Evolutionary conservation across 1,139 yeast species (phyloP).

Genomic region (Taphrina confusa): DNA sequence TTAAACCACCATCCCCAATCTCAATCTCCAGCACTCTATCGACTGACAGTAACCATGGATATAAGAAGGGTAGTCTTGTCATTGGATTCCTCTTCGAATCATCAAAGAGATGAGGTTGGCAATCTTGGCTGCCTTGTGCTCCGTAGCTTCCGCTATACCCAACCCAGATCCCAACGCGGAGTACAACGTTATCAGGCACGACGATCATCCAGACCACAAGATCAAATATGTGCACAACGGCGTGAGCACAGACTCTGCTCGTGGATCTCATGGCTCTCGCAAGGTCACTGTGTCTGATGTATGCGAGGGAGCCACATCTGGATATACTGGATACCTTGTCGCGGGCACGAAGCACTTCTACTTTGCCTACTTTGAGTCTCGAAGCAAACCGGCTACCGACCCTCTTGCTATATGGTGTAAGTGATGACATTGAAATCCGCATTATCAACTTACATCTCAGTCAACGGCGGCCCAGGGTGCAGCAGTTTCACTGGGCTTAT

Average conservation of each 20-base stretch:
- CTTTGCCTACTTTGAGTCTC: slow-evolving; percentile 84
- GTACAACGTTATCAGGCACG: neutral
- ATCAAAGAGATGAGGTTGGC: too few species aligned
- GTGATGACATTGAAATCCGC: slow-evolving; percentile 56
- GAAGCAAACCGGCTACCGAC: slow-evolving; percentile 82
- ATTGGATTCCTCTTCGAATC: too few species aligned
- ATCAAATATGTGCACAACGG: neutral
- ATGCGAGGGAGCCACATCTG: slow-evolving; percentile 18
- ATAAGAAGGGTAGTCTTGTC: too few species aligned
- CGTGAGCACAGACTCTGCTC: neutral
- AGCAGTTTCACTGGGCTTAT: slow-evolving; percentile 96
- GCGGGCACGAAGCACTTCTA: slow-evolving; percentile 81
- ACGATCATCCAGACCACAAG: slow-evolving; percentile 8
- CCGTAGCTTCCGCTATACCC: too few species aligned
- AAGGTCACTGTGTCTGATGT: neutral
- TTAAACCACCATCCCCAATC: too few species aligned
- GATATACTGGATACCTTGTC: slow-evolving; percentile 76
- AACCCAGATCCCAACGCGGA: neutral
- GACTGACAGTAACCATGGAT: too few species aligned
- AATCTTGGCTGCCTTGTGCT: too few species aligned
- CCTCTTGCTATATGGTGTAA: slow-evolving; percentile 75
- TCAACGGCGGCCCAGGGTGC: slow-evolving; percentile 88
- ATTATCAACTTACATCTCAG: slow-evolving; percentile 38
- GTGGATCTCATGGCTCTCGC: neutral
- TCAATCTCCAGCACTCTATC: too few species aligned